These are phyloP conservation scores for Pythium angustatum DNA, from an alignment of 352 stramenopile genomes.

Conservation along the genomic window DNA sequence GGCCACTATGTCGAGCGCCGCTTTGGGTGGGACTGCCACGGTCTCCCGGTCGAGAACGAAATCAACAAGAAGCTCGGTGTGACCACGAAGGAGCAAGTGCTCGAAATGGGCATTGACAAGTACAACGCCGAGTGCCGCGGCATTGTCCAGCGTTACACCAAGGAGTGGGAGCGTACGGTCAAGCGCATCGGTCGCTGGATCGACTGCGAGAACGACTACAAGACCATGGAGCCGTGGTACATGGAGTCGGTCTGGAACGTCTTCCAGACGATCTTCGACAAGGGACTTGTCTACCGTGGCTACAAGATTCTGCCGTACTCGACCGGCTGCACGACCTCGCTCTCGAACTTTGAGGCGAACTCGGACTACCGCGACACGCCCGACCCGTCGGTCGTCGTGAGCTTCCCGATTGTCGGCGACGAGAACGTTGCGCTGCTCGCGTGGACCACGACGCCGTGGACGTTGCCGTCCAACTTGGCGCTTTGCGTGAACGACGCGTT, in stretches of 20 bases:
- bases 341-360: conserved; percentile 99
- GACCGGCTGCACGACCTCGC: conserved; percentile 96
- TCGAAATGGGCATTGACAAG: conserved; percentile 97
- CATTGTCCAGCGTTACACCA: conserved; percentile 98
- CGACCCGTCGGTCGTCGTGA: conserved; percentile 97
- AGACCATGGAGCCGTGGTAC: conserved; percentile 99
- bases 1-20: conserved; percentile 96
- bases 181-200: conserved; percentile 99
- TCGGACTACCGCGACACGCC: conserved; percentile 99
- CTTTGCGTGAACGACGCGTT: conserved; percentile 97
- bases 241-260: conserved; percentile 99
- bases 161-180: conserved; percentile 98
- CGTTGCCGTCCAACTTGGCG: conserved; percentile 97
- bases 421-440: conserved; percentile 89
- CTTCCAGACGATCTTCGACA: conserved; percentile 98
- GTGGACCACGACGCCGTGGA: conserved; percentile 99
- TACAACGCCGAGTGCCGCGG: conserved; percentile 98
- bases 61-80: conserved; percentile 99
- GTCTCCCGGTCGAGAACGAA: conserved; percentile 98
- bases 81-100: conserved; percentile 96
- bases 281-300: conserved; percentile 98
- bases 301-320: conserved; percentile 99
- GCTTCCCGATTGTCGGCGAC: conserved; percentile 93
- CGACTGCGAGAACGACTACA: conserved; percentile 99
- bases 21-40: conserved; percentile 99